A percentile compares a stretch with the other conserved stretches of the same genome.
These are phyloP conservation scores for Aspergillus steynii DNA, from an alignment of 495 filamentous ascomycete species.

Conservation along the genomic window DNA sequence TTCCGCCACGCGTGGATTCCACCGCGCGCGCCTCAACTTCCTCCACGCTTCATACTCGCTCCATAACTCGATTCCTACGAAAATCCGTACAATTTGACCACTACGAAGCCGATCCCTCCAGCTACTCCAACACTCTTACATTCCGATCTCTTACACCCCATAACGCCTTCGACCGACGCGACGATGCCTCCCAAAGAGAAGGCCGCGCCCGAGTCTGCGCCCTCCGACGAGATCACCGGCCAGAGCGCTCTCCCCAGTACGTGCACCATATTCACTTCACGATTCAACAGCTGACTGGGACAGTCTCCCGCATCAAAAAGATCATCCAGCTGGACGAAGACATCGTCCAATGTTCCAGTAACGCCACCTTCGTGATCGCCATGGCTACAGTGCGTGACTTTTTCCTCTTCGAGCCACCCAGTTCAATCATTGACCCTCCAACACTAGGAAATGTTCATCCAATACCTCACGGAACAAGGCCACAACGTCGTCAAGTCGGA, in stretches of 20 bases:
- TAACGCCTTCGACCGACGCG: not conserved
- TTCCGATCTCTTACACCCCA: not conserved
- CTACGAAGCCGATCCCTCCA: no score
- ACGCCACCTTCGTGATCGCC: slow-evolving; percentile 92
- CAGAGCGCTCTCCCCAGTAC: slow-evolving; percentile 81
- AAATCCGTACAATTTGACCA: no score
- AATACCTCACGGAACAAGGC: slow-evolving; percentile 81
- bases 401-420: slow-evolving; percentile 2
- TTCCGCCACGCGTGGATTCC: slow-evolving; percentile 21
- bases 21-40: slow-evolving; percentile 11
- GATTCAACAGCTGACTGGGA: not conserved
- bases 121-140: not conserved
- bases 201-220: slow-evolving; percentile 57
- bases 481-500: slow-evolving; percentile 88
- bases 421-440: not conserved
- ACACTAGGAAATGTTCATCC: slow-evolving; percentile 88
- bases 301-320: slow-evolving; percentile 91
- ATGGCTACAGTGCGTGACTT: slow-evolving; percentile 69
- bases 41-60: not conserved
- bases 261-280: slow-evolving; percentile 27
- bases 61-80: no score
- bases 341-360: slow-evolving; percentile 79
- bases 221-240: slow-evolving; percentile 80
- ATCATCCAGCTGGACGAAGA: slow-evolving; percentile 89
- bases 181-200: slow-evolving; percentile 84